A percentile compares a stretch with the other conserved stretches of the same genome.
Evolutionary conservation across 345 rosid genomes (phyloP).

Genomic region (Passiflora organensis): DNA sequence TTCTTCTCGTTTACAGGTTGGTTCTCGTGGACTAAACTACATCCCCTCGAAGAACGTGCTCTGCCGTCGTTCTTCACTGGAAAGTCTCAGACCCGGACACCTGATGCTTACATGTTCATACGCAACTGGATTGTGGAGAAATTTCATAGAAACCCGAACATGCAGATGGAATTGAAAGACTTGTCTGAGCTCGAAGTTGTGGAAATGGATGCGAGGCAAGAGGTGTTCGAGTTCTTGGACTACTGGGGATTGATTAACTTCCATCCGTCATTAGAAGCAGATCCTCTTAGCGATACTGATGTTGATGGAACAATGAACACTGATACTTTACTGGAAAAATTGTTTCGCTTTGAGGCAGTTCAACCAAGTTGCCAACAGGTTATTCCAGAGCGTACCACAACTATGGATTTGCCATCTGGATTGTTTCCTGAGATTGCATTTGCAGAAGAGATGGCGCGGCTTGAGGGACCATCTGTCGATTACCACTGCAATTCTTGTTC

Average conservation of each 20-base stretch:
- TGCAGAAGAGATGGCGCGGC: slow-evolving; percentile 66
- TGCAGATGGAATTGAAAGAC: slow-evolving; percentile 60
- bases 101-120: slow-evolving; percentile 65
- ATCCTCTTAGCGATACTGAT: slow-evolving; percentile 34
- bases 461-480: slow-evolving; percentile 87
- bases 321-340: slow-evolving; percentile 56
- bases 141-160: slow-evolving; percentile 68
- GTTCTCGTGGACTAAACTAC: slow-evolving; percentile 90
- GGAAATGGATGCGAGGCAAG: slow-evolving; percentile 71
- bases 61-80: slow-evolving; percentile 84
- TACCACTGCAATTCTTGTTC: slow-evolving; percentile 99
- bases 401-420: slow-evolving; percentile 53
- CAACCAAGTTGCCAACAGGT: slow-evolving; percentile 44
- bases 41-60: slow-evolving; percentile 74
- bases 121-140: slow-evolving; percentile 80
- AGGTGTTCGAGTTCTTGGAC: slow-evolving; percentile 91
- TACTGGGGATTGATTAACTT: slow-evolving; percentile 98
- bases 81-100: slow-evolving; percentile 55
- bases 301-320: slow-evolving; percentile 31
- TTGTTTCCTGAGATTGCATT: slow-evolving; percentile 64
- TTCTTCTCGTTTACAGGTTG: slow-evolving; percentile 51
- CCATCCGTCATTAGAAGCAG: slow-evolving; percentile 68
- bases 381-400: slow-evolving; percentile 45
- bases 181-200: slow-evolving; percentile 73
- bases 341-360: slow-evolving; percentile 64